Base-by-base conservation (phyloP, 1,139 yeast species). In the Blastobotrys persicus region DNA sequence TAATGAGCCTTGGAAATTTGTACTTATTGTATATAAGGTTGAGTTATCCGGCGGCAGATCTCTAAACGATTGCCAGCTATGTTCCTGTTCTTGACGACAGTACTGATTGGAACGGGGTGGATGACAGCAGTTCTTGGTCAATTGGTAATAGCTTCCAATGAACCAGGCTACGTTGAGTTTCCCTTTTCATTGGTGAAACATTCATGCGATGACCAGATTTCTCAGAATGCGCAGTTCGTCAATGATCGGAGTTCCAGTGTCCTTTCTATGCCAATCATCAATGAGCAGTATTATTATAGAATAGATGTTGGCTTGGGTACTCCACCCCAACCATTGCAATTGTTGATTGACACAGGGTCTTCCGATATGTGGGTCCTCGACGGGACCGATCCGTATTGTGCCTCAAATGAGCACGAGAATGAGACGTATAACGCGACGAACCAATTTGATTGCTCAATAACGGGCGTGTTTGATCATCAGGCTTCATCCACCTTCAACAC, bases 261-360 rank as follows among this genome's bases (percentile, higher is more conserved):
- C 42, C 4, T 33, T 20, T 7, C 49, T 12, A 19, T 47, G 20
- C 49, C 54, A 13, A 42, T 48, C 11, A 32, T 41, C 20, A 64
- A 64, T 49, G 59, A 61, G 46, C 60, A 61, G 39, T 59, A 66
- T 7, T 60, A 62, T 54, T 54, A 54, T 67, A 79, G 45, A 18
- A 39, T 55, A 23, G 50, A 57, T 39, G 52, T 52, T 2, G 46
- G 49, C 12, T 39, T 57, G 2, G 79, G 79, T 1, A 67, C 72
- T 2, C 75, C 77, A 3, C 55, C 62, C 2, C 76, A 73, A 53
- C 44, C 54, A 20, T 65, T 71, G 42, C 58, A 59, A 23, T 72
- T 74, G 18, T 60, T 74, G 41, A 58, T 75, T 18, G 79, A 75
- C 55, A 76, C 79, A 2, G 78, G 78, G 6, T 71, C 77, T 11